phyloP scores from a whole-genome alignment of 2,329 filamentous ascomycete genomes.

The Claviceps humidiphila region DNA sequence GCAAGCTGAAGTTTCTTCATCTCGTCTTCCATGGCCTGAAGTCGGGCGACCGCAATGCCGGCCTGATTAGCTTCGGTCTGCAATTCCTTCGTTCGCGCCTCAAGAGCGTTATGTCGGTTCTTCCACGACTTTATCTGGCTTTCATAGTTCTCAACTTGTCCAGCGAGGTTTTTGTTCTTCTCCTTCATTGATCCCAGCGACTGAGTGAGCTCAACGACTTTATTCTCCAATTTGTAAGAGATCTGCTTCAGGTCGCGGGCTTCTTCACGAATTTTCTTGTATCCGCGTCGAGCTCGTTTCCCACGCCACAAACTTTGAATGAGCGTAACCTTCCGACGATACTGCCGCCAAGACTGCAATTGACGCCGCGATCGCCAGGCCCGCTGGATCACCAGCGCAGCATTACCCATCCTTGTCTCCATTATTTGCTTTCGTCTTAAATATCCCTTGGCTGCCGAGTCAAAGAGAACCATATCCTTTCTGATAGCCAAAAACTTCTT shows the following conservation, averaged over 20 bases:
- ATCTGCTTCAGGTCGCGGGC: conserved; percentile 98
- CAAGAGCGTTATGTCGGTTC: conserved; percentile 77
- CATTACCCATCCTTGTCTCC: conserved; percentile 87
- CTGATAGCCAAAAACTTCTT: conserved; percentile 68
- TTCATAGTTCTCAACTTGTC: conserved; percentile 91
- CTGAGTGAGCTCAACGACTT: conserved; percentile 96
- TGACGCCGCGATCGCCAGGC: conserved; percentile 74
- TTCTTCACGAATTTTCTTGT: conserved; percentile 88
- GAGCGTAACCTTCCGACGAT: conserved; percentile 77
- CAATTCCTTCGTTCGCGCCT: conserved; percentile 81
- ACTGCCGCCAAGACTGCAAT: conserved; percentile 70
- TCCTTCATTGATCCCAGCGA: conserved; percentile 82
- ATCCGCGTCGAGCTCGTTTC: conserved; percentile 63
- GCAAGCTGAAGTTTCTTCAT: conserved; percentile 82
- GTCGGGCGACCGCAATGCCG: conserved; percentile 81
- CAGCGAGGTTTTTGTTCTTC: conserved; percentile 81
- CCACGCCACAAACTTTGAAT: conserved; percentile 92
- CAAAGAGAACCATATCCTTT: conserved; percentile 73
- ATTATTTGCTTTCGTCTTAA: conserved; percentile 82
- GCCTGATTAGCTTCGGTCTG: conserved; percentile 96
- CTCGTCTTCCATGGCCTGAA: conserved; percentile 87
- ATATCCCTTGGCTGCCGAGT: conserved; percentile 85
- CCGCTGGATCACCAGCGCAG: conserved; percentile 79
- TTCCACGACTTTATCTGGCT: conserved; percentile 94
- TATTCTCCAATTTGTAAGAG: conserved; percentile 98